Evolutionary conservation across 2,329 filamentous ascomycete species (phyloP).

Genomic region (Ceratocystis colombiana): DNA sequence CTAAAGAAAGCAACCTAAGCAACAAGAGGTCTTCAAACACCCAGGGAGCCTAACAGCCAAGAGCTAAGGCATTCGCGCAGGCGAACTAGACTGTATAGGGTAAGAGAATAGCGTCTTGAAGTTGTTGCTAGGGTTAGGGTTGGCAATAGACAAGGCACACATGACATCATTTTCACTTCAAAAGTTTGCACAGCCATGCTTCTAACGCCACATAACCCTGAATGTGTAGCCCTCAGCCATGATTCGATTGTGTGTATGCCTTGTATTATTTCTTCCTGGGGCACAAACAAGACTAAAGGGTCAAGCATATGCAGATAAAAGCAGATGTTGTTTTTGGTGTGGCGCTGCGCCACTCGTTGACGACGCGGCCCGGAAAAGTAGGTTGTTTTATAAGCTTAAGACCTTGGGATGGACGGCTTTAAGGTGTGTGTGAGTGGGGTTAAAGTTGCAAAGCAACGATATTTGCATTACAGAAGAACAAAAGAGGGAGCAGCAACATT

Average conservation of each 20-base stretch:
- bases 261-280: neutral
- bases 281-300: neutral
- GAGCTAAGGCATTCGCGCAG: too few species aligned
- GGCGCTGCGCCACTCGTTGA: neutral
- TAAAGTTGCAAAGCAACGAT: too few species aligned
- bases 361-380: neutral
- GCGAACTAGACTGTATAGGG: too few species aligned
- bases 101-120: too few species aligned
- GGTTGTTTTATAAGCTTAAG: neutral
- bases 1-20: too few species aligned
- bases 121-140: neutral
- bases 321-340: neutral
- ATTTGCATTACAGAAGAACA: too few species aligned
- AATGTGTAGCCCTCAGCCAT: neutral
- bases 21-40: too few species aligned
- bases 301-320: neutral
- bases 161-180: neutral
- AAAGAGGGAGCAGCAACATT: too few species aligned
- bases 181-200: conserved; percentile 1
- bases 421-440: too few species aligned
- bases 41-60: too few species aligned
- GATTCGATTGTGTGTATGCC: neutral
- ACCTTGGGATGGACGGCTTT: too few species aligned
- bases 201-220: neutral
- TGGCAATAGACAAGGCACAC: neutral